Conservation (phyloP, 2,329 filamentous ascomycete species). For the Aspergillus flavus region DNA sequence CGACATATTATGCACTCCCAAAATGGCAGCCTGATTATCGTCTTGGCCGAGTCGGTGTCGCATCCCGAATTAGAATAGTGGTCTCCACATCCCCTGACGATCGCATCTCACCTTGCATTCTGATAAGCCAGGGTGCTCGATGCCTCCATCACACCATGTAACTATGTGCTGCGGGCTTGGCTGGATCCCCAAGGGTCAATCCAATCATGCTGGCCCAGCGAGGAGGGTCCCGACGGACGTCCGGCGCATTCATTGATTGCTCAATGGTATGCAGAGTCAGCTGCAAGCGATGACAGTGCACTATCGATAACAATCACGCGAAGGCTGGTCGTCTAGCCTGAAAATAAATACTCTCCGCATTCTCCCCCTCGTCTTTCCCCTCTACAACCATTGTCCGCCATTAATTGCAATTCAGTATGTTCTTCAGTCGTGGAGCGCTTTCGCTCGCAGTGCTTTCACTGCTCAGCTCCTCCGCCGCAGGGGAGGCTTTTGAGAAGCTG, state of each 20-base stretch:
- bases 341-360: conserved; percentile 2
- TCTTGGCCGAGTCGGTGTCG: not conserved
- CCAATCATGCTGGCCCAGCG: conserved; percentile 6
- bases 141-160: conserved; percentile 13
- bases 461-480: conserved; percentile 31
- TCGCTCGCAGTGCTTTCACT: conserved; percentile 34
- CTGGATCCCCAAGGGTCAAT: conserved; percentile 1
- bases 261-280: not conserved
- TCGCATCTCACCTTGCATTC: not conserved
- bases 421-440: conserved; percentile 29
- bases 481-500: conserved; percentile 40
- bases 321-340: not conserved
- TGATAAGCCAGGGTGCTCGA: conserved; percentile 6
- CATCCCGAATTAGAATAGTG: not conserved
- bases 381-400: not conserved
- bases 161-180: not conserved
- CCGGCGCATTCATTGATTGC: conserved; percentile 3
- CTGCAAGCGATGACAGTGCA: not conserved
- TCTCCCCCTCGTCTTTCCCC: not conserved
- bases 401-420: conserved; percentile 25
- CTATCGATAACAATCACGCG: conserved; percentile 5
- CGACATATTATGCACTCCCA: not conserved
- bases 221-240: conserved; percentile 3
- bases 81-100: conserved; percentile 15
- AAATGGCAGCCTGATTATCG: not conserved